Base-by-base conservation (phyloP, 805 yeast species). In the Candida pini region DNA sequence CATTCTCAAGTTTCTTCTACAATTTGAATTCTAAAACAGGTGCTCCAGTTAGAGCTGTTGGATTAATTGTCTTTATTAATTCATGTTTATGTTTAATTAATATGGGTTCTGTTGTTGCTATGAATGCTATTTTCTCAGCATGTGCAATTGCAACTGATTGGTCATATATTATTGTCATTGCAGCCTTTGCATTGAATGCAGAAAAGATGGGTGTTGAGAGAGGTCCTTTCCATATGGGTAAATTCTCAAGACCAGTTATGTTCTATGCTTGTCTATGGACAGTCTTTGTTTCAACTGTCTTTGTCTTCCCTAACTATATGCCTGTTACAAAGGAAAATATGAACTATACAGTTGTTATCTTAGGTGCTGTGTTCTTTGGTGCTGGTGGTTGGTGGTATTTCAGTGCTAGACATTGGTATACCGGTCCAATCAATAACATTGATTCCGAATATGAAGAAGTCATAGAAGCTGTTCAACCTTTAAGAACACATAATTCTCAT, bases 321-420 rank as follows among this genome's bases (percentile, higher is more conserved):
- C 60, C 63, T 10, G 76, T 71, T 21, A 46, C 46, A 18, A 51
- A 56, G 39, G 63, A 63, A 23, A 50, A 69, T 32, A 73, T 74
- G 80, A 74, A 74, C 53, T 74, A 74, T 52, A 72, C 78, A 5
- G 60, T 63, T 41, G 76, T 68, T 12, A 68, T 74, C 33, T 30
- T 73, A 61, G 78, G 60, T 46, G 39, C 56, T 55, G 56, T 58
- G 54, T 35, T 62, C 34, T 44, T 63, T 30, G 51, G 45, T 22
- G 56, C 65, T 29, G 60, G 64, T 34, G 53, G 57, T 9, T 76
- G 76, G 71, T 76, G 62, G 48, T 38, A 53, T 9, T 44, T 68
- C 6, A 73, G 63, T 47, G 81, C 79, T 28, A 65, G 53, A 40
- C 70, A 69, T 38, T 72, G 77, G 76, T 75, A 73, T 58, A 51